Evolutionary conservation across 2,329 filamentous ascomycete species (phyloP).

Genomic region (Blastomyces emzantsi): DNA sequence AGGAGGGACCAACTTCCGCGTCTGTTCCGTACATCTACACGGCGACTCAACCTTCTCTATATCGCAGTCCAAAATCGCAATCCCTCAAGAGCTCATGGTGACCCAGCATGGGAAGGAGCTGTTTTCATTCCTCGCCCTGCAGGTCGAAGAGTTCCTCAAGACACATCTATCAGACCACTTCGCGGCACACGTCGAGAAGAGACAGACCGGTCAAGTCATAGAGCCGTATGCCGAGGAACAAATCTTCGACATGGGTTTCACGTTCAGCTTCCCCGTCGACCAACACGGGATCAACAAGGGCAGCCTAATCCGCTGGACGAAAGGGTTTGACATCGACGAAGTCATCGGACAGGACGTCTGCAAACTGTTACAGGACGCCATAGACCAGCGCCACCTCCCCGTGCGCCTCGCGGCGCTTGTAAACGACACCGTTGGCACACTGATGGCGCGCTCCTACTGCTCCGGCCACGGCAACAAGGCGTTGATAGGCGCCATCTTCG

Average conservation of each 20-base stretch:
- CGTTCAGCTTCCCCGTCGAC: slow-evolving; percentile 93
- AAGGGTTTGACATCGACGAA: slow-evolving; percentile 96
- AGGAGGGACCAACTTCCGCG: slow-evolving; percentile 97
- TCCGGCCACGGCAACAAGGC: slow-evolving; percentile 80
- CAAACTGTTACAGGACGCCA: slow-evolving; percentile 75
- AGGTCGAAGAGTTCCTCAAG: slow-evolving; percentile 81
- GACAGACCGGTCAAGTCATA: slow-evolving; percentile 51
- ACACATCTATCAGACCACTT: slow-evolving; percentile 86
- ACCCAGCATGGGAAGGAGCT: slow-evolving; percentile 78
- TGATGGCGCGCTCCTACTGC: slow-evolving; percentile 96
- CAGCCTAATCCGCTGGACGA: slow-evolving; percentile 91
- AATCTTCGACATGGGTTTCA: slow-evolving; percentile 93
- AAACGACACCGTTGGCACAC: slow-evolving; percentile 93
- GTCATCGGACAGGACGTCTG: slow-evolving; percentile 93
- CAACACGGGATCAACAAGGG: slow-evolving; percentile 95
- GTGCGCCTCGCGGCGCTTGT: slow-evolving; percentile 93
- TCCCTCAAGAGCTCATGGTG: slow-evolving; percentile 83
- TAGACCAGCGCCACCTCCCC: slow-evolving; percentile 75
- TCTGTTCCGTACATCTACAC: slow-evolving; percentile 89
- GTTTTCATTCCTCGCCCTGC: slow-evolving; percentile 84
- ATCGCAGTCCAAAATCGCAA: slow-evolving; percentile 84
- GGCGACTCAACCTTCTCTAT: slow-evolving; percentile 93
- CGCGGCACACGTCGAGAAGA: slow-evolving; percentile 56
- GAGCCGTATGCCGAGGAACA: slow-evolving; percentile 60
- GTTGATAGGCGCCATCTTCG: slow-evolving; percentile 92